Evolutionary conservation across 441 rosid genomes (phyloP).

Genomic region (Gossypium laxum): DNA sequence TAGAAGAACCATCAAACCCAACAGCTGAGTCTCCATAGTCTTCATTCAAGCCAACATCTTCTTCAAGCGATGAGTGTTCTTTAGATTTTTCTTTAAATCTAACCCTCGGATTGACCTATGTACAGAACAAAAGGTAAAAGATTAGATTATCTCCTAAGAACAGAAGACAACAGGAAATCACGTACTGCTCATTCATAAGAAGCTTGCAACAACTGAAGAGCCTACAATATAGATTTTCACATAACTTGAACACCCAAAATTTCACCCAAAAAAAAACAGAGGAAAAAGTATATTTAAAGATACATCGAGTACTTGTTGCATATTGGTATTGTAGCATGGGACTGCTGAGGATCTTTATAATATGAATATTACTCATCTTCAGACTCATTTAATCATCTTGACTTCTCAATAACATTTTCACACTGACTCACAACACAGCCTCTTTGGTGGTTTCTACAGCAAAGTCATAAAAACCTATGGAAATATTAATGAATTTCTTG

Average conservation of each 20-base stretch:
- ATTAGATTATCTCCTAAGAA: not conserved
- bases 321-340: constrained; percentile 3
- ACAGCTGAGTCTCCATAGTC: constrained; percentile 51
- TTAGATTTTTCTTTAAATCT: constrained; percentile 52
- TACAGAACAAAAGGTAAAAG: constrained; percentile 11
- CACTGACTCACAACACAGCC: not conserved
- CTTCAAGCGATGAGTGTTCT: constrained; percentile 43
- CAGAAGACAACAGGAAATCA: not conserved
- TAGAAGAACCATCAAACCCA: constrained; percentile 89
- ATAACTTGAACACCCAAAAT: not conserved
- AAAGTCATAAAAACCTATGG: not conserved
- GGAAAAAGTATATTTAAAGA: not conserved
- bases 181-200: not conserved
- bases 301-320: not conserved
- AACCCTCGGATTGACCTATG: constrained; percentile 56
- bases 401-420: not conserved
- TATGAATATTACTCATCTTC: not conserved
- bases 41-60: constrained; percentile 39
- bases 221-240: not conserved
- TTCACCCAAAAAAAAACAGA: not conserved
- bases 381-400: not conserved
- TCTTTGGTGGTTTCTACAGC: not conserved
- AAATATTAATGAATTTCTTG: not conserved
- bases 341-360: not conserved
- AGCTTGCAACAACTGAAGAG: not conserved